A percentile compares a stretch with the other conserved stretches of the same genome.
These are phyloP conservation scores for Stenogyne calaminthoides DNA, from an alignment of 305 asterid species.

Conservation along the genomic window DNA sequence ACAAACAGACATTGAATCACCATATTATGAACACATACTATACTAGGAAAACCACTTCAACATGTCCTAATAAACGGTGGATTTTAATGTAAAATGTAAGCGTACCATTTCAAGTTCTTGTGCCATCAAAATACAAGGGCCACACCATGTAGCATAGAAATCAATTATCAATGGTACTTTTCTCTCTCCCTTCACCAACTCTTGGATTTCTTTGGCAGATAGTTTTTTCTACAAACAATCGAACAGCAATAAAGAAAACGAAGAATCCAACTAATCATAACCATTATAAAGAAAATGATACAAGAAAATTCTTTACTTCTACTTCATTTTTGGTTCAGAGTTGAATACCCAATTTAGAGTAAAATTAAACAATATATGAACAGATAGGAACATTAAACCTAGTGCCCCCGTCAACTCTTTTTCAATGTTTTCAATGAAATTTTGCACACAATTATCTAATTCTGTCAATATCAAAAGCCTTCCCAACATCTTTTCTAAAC, in stretches of 20 bases:
- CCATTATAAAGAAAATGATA: neutral
- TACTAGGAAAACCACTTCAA: neutral
- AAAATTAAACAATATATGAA: neutral
- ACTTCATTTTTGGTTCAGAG: constrained; percentile 3
- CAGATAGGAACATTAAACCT: neutral
- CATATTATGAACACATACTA: neutral
- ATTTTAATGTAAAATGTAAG: neutral
- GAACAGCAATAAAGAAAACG: neutral
- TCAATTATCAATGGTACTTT: constrained; percentile 82
- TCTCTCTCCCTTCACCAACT: constrained; percentile 80
- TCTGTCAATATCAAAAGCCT: neutral
- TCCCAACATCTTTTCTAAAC: constrained; percentile 5
- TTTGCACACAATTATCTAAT: neutral
- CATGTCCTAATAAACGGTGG: neutral
- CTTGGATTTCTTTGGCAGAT: constrained; percentile 74
- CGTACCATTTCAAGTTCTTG: constrained; percentile 95
- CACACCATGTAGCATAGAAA: constrained; percentile 98
- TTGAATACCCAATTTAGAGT: neutral
- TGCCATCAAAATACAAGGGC: constrained; percentile 95
- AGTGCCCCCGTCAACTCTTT: neutral
- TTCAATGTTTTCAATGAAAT: neutral
- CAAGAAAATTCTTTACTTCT: neutral
- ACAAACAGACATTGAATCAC: neutral
- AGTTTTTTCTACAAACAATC: constrained; percentile 63
- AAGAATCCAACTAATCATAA: neutral